phyloP scores from a whole-genome alignment of 352 stramenopile genomes.

The Phytophthora foliorum region DNA sequence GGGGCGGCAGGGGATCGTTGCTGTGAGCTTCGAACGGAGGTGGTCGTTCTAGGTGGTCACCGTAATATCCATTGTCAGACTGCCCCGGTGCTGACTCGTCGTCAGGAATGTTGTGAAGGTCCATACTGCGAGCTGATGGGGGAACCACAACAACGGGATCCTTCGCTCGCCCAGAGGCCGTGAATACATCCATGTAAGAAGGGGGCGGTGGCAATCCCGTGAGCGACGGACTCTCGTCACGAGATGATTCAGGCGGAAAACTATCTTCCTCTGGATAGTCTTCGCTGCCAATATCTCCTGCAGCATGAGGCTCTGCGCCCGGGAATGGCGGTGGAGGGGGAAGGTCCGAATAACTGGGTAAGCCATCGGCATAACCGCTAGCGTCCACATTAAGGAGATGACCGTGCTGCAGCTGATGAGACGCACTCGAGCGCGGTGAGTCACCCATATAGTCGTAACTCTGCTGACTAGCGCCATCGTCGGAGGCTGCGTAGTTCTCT shows the following conservation, averaged over 20 bases:
- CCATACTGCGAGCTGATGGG: conserved; percentile 30
- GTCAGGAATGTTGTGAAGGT: conserved; percentile 37
- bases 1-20: conserved; percentile 25
- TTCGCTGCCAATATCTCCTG: conserved; percentile 9
- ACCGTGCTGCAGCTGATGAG: conserved; percentile 22
- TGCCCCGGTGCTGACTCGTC: conserved; percentile 23
- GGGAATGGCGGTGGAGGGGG: conserved; percentile 38
- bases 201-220: conserved; percentile 52
- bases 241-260: conserved; percentile 30
- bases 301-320: conserved; percentile 6
- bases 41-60: conserved; percentile 30
- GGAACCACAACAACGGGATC: conserved; percentile 22
- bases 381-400: conserved; percentile 28
- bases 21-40: conserved; percentile 42
- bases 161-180: conserved; percentile 47
- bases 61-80: conserved; percentile 23
- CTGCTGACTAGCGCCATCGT: conserved; percentile 42
- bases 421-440: conserved; percentile 39
- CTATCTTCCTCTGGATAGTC: conserved; percentile 46
- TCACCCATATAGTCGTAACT: conserved; percentile 47
- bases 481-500: conserved; percentile 45
- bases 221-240: conserved; percentile 37
- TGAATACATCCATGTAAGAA: conserved; percentile 66
- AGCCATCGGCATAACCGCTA: conserved; percentile 10
- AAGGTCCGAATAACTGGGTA: conserved; percentile 28